phyloP scores from a whole-genome alignment of 2,329 filamentous ascomycete genomes.

The Laburnicola sp. region DNA sequence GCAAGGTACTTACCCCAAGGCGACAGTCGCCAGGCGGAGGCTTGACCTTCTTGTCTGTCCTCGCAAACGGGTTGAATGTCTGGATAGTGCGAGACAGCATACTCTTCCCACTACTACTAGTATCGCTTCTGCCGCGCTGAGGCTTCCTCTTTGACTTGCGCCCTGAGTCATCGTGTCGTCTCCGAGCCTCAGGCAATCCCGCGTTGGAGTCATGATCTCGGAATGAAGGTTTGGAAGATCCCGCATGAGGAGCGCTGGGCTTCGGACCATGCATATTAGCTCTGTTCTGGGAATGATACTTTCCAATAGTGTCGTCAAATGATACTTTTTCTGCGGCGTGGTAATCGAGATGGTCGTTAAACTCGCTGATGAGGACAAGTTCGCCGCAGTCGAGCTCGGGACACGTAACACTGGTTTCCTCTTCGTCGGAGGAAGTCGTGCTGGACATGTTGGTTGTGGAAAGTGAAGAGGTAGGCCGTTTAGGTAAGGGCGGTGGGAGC shows the following conservation, averaged over 20 bases:
- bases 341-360: conserved; percentile 53
- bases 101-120: conserved; percentile 39
- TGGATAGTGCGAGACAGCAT: conserved; percentile 41
- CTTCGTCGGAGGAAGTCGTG: conserved; percentile 36
- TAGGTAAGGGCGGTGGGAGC: conserved; percentile 27
- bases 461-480: conserved; percentile 22
- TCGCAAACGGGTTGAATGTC: conserved; percentile 40
- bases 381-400: conserved; percentile 50
- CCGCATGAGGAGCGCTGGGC: conserved; percentile 12
- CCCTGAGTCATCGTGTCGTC: conserved; percentile 19
- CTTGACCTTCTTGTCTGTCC: conserved; percentile 29
- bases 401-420: conserved; percentile 43
- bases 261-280: conserved; percentile 34
- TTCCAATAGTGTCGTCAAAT: conserved; percentile 38
- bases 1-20: conserved; percentile 38
- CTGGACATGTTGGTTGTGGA: conserved; percentile 15
- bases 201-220: conserved; percentile 26
- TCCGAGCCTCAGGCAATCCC: conserved; percentile 22
- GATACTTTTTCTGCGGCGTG: conserved; percentile 48
- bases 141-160: conserved; percentile 30
- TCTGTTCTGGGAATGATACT: conserved; percentile 40
- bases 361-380: conserved; percentile 45
- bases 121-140: conserved; percentile 30
- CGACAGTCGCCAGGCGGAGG: conserved; percentile 36
- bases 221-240: conserved; percentile 27